Evolutionary conservation across 2,329 filamentous ascomycete genomes (phyloP).

Genomic region (Penicillium carneum): DNA sequence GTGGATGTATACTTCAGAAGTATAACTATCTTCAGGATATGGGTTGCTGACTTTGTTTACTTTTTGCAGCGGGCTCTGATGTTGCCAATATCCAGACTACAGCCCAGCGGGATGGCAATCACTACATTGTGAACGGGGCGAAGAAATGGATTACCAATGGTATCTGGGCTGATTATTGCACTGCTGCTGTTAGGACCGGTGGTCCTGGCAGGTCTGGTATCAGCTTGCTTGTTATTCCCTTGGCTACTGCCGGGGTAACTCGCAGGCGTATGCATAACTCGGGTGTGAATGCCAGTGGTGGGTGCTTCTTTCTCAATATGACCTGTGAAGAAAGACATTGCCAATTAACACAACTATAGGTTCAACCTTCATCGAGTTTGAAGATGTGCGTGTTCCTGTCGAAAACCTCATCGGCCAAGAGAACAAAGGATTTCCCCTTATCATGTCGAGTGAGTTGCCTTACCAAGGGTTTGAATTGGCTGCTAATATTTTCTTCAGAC

Average conservation of each 20-base stretch:
- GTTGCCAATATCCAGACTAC: slow-evolving; percentile 70
- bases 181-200: slow-evolving; percentile 66
- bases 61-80: slow-evolving; percentile 63
- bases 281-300: slow-evolving; percentile 70
- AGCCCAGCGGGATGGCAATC: slow-evolving; percentile 59
- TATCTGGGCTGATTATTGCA: slow-evolving; percentile 67
- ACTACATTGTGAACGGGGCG: slow-evolving; percentile 69
- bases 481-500: slow-evolving; percentile 47
- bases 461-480: not conserved
- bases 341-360: slow-evolving; percentile 36
- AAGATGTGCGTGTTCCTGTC: slow-evolving; percentile 73
- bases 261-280: slow-evolving; percentile 64
- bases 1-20: slow-evolving; percentile 40
- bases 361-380: slow-evolving; percentile 71
- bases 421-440: slow-evolving; percentile 73
- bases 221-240: slow-evolving; percentile 70
- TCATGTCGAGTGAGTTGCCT: slow-evolving; percentile 66
- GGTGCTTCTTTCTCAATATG: slow-evolving; percentile 13
- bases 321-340: not conserved
- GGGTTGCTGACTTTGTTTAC: slow-evolving; percentile 17
- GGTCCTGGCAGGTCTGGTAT: slow-evolving; percentile 67
- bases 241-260: slow-evolving; percentile 68
- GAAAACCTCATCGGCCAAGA: slow-evolving; percentile 74
- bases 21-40: not conserved
- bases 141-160: slow-evolving; percentile 75